phyloP scores from a whole-genome alignment of 2,329 filamentous ascomycete species.

The Xylariaceae sp. region DNA sequence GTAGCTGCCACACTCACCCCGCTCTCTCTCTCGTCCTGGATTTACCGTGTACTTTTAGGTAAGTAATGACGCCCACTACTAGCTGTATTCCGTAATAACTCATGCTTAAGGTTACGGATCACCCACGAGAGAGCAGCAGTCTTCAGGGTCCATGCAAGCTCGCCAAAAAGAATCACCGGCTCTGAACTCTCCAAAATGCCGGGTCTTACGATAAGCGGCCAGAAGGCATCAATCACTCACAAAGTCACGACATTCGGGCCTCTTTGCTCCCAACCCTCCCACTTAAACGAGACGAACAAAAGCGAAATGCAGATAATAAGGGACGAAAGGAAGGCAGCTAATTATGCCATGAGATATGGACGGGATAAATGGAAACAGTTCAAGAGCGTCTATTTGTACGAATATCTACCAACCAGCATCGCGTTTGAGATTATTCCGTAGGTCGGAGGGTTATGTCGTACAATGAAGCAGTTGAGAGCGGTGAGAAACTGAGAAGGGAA shows the following conservation, averaged over 20 bases:
- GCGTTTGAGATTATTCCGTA: too few species aligned
- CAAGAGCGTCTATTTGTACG: too few species aligned
- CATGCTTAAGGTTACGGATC: too few species aligned
- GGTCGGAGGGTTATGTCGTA: background rate
- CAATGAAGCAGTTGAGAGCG: slow-evolving; percentile 6
- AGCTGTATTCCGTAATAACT: too few species aligned
- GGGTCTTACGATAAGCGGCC: background rate
- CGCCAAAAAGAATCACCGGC: slow-evolving; percentile 1
- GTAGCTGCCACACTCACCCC: too few species aligned
- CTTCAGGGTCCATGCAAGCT: slow-evolving; percentile 7
- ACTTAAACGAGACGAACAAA: background rate
- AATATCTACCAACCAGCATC: too few species aligned
- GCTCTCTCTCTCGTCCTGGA: too few species aligned
- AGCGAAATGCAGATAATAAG: background rate
- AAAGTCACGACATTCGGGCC: background rate
- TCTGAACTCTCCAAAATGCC: slow-evolving; percentile 12
- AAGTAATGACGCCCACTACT: too few species aligned
- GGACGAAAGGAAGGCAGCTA: too few species aligned
- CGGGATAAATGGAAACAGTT: too few species aligned
- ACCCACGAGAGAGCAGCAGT: background rate
- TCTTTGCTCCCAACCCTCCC: background rate
- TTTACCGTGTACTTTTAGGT: too few species aligned
- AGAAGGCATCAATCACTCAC: background rate
- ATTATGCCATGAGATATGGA: too few species aligned
- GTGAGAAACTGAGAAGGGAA: slow-evolving; percentile 8